These are phyloP conservation scores for Funneliformis geosporum DNA, from an alignment of 192 early-diverging fungal species.

Conservation along the genomic window DNA sequence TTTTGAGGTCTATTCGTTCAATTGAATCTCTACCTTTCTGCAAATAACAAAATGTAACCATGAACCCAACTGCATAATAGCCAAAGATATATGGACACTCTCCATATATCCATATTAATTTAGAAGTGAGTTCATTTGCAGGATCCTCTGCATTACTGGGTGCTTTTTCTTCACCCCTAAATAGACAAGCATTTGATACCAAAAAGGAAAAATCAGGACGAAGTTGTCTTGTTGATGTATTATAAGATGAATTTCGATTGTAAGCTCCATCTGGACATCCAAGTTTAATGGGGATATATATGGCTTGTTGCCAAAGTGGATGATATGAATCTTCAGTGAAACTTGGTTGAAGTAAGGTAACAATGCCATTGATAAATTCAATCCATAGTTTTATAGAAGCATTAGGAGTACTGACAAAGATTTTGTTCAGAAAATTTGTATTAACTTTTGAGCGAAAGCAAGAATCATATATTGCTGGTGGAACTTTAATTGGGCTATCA, in stretches of 20 bases:
- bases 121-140: neutral
- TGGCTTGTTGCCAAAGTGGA: slow-evolving; percentile 5
- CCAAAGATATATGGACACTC: slow-evolving; percentile 29
- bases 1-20: slow-evolving; percentile 1
- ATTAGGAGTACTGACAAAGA: slow-evolving; percentile 18
- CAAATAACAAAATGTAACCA: slow-evolving; percentile 26
- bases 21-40: slow-evolving; percentile 1
- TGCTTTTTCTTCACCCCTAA: slow-evolving; percentile 27
- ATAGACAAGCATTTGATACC: slow-evolving; percentile 26
- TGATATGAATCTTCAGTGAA: slow-evolving; percentile 16
- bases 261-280: neutral
- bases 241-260: slow-evolving; percentile 2
- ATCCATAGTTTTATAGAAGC: slow-evolving; percentile 3
- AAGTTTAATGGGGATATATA: slow-evolving; percentile 14
- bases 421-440: slow-evolving; percentile 6
- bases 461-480: neutral
- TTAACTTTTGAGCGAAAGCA: neutral
- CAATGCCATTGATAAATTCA: slow-evolving; percentile 5
- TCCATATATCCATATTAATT: slow-evolving; percentile 29
- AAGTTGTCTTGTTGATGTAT: slow-evolving; percentile 22
- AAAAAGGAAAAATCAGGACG: slow-evolving; percentile 21
- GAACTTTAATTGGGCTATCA: neutral
- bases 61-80: slow-evolving; percentile 9
- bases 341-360: neutral
- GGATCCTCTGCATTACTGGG: neutral